Conservation (phyloP, 495 filamentous ascomycete genomes). For the Neurospora sp. region DNA sequence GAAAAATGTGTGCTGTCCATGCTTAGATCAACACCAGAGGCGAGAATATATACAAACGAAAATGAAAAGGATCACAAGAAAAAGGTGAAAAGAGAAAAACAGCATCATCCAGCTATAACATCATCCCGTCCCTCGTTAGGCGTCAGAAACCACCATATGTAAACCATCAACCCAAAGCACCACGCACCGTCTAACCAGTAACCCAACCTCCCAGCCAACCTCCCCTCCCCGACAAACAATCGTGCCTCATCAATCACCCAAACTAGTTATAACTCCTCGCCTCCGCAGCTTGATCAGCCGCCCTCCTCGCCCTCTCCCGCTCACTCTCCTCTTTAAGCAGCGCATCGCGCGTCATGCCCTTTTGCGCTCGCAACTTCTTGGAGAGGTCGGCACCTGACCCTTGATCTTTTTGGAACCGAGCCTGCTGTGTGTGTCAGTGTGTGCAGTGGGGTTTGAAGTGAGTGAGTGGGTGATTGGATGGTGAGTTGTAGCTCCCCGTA, state of each 20-base stretch:
- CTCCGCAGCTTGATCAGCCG: conserved; percentile 44
- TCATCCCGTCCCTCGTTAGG: background rate
- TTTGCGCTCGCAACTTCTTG: conserved; percentile 53
- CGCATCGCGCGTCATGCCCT: conserved; percentile 50
- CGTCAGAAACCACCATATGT: background rate
- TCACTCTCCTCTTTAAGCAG: conserved; percentile 47
- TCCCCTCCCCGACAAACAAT: background rate
- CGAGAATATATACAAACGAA: background rate
- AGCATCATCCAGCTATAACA: background rate
- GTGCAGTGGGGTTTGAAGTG: too few relatives aligned
- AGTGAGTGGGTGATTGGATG: too few relatives aligned
- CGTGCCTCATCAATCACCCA: background rate
- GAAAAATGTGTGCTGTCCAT: background rate
- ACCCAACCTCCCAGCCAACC: background rate
- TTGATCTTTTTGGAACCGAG: conserved; percentile 28
- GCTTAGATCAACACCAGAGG: background rate
- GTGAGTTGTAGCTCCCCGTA: background rate
- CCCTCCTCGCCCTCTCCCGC: conserved; percentile 45
- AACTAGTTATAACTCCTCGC: conserved; percentile 39
- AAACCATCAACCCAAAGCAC: background rate
- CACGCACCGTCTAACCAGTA: background rate
- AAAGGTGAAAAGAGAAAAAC: background rate
- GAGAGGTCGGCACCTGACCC: conserved; percentile 48
- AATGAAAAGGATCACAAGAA: background rate
- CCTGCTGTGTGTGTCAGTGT: conserved; percentile 19